Conservation (phyloP, 768 basidiomycete species). For the Daedalea quercina region DNA sequence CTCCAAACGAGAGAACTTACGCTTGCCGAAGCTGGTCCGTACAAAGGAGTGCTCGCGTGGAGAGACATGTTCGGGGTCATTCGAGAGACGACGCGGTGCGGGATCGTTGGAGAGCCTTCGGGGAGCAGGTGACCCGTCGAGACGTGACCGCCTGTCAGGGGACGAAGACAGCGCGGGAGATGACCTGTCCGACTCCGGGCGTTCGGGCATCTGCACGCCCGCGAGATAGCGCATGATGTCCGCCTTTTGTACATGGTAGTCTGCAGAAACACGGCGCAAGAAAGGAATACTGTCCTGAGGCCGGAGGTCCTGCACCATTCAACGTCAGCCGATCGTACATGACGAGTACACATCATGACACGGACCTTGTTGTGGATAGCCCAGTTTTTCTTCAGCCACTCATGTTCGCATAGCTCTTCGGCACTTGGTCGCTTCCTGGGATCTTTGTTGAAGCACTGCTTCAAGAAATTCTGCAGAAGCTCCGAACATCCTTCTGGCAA, state of each 20-base stretch:
- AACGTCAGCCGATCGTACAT: neutral
- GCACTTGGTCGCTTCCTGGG: slow-evolving; percentile 80
- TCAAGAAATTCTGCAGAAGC: slow-evolving; percentile 74
- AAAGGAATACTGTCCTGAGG: slow-evolving; percentile 96
- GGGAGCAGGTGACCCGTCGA: slow-evolving; percentile 25
- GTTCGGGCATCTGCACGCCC: slow-evolving; percentile 37
- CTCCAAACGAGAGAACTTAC: slow-evolving; percentile 41
- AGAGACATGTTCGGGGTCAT: slow-evolving; percentile 42
- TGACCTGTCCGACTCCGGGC: slow-evolving; percentile 5
- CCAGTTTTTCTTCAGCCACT: slow-evolving; percentile 83
- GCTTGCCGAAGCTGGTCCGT: slow-evolving; percentile 88
- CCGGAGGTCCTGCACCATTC: slow-evolving; percentile 61
- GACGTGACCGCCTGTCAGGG: slow-evolving; percentile 27
- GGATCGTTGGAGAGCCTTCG: slow-evolving; percentile 27
- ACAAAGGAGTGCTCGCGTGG: slow-evolving; percentile 79
- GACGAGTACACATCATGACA: neutral
- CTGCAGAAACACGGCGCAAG: slow-evolving; percentile 84
- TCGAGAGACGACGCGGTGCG: no score
- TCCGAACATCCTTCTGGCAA: slow-evolving; percentile 75
- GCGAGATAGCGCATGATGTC: slow-evolving; percentile 52
- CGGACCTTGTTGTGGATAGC: slow-evolving; percentile 70
- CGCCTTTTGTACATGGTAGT: slow-evolving; percentile 74
- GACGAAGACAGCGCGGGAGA: slow-evolving; percentile 38
- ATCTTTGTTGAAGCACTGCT: slow-evolving; percentile 87
- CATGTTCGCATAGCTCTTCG: slow-evolving; percentile 79